Percentiles rank a stretch among this genome's conserved stretches.
These are phyloP conservation scores for Aspergillus persii DNA, from an alignment of 2,329 filamentous ascomycete genomes.

Conservation along the genomic window DNA sequence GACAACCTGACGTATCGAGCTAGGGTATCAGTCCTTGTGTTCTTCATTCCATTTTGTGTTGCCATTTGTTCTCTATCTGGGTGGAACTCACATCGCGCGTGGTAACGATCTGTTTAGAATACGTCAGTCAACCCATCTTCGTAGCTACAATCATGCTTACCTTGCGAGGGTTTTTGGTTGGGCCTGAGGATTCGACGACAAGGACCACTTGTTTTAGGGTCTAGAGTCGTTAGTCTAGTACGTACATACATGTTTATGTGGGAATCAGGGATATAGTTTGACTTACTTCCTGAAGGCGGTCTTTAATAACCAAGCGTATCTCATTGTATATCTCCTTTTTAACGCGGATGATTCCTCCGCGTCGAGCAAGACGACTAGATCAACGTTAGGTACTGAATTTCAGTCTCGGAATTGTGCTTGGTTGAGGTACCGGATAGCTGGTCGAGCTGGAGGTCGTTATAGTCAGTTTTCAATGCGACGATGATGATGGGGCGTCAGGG, in stretches of 20 bases:
- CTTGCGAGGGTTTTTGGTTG: conserved; percentile 3
- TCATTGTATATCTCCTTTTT: conserved; percentile 29
- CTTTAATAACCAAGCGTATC: conserved; percentile 20
- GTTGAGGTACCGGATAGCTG: conserved; percentile 28
- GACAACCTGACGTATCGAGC: conserved; percentile 7
- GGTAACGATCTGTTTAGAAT: conserved; percentile 10
- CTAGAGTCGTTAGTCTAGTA: conserved; percentile 11
- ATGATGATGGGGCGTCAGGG: background rate
- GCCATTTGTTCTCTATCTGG: no score
- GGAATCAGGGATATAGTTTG: background rate
- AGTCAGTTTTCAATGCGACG: background rate
- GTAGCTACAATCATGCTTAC: conserved; percentile 8
- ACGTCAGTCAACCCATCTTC: no score
- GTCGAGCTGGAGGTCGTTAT: conserved; percentile 20
- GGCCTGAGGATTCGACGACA: conserved; percentile 20
- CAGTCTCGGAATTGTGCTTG: background rate
- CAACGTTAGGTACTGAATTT: background rate
- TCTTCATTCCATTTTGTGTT: background rate
- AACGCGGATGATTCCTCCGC: conserved; percentile 33
- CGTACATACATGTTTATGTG: no score
- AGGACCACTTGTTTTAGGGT: conserved; percentile 24
- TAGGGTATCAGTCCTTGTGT: background rate
- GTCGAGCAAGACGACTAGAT: conserved; percentile 36
- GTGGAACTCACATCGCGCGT: conserved; percentile 18
- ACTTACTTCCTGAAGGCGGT: conserved; percentile 23